phyloP scores from a whole-genome alignment of 257 asterid species.

The Jasminum sambac region DNA sequence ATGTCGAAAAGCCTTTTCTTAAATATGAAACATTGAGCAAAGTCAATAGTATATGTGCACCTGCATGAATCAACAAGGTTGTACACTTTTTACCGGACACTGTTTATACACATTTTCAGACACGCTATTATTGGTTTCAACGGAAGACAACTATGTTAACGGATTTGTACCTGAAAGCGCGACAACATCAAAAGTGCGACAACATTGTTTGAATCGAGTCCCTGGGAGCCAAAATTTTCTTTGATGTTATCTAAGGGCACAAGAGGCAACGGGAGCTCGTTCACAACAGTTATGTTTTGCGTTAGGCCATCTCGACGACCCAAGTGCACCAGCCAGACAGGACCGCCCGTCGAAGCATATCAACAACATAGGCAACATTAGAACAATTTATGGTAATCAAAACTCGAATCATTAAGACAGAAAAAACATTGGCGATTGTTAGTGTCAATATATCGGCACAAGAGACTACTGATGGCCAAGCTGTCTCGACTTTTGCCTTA shows the following conservation, averaged over 20 bases:
- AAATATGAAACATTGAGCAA: slow-evolving; percentile 72
- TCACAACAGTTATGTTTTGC: slow-evolving; percentile 56
- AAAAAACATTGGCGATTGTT: not conserved
- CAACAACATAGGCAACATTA: not conserved
- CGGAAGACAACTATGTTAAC: not conserved
- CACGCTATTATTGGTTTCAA: not conserved
- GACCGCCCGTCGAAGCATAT: slow-evolving; percentile 54
- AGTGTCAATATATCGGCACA: slow-evolving; percentile 66
- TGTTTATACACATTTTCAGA: too few relatives aligned
- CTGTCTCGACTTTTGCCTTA: slow-evolving; percentile 61
- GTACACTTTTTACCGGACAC: too few relatives aligned
- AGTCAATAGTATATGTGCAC: slow-evolving; percentile 79
- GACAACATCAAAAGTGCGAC: too few relatives aligned
- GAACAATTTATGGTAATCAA: not conserved
- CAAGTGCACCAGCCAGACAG: slow-evolving; percentile 51
- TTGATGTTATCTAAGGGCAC: slow-evolving; percentile 62
- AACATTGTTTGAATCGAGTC: slow-evolving; percentile 59
- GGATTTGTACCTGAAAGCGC: slow-evolving; percentile 59
- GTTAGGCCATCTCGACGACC: slow-evolving; percentile 80
- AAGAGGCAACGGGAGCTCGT: slow-evolving; percentile 65
- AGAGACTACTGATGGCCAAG: slow-evolving; percentile 68
- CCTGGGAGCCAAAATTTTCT: slow-evolving; percentile 55
- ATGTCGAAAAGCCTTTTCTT: slow-evolving; percentile 63
- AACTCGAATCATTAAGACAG: not conserved
- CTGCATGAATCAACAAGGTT: slow-evolving; percentile 30